Base-by-base conservation (phyloP, 2,329 filamentous ascomycete species). In the Aureobasidium sp. region DNA sequence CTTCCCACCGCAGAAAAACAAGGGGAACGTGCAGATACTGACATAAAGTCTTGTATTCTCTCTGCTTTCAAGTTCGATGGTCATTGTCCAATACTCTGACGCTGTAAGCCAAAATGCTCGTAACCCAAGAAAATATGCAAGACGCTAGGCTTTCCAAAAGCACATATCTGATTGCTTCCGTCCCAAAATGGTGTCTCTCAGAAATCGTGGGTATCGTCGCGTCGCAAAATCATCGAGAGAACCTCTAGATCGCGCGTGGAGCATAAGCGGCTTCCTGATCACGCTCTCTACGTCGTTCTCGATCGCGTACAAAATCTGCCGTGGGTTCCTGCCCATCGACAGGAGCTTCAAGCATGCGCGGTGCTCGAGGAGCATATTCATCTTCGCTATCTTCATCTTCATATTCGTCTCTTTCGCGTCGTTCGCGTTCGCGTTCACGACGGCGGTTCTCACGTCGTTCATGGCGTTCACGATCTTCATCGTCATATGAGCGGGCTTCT, bases 271-370 rank as follows among this genome's bases (percentile, higher is more conserved):
- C 59, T 58, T 70, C 69, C 41, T 65, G 62, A 47, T 67, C 65
- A 34, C 64, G 59, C 17, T 66, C 66, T 42, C 64, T 39, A 8
- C 66, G 62, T 27, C 64, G 12, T 8, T 65, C 62, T 11, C 63
- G 55, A 22, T 62, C 52, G 41, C 63, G 44, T 9, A 58, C 48
- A 45, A 64, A 61, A 58, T 65, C 41, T 25, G 59, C 52, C 12
- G 36, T 39, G 14, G 57, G 37, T 34, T 53, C 52, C 44, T 56
- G 44, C n/a, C 51, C 29, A 31, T 67, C 64, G 37, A 65, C 63
- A 8, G 71, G 69, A 22, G 68, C 72, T 61, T 74, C 72, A 12
- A 74, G 71, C 71, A 73, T 71, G 62, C 68, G 68, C 0, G 69
- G 69, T 41, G 66, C 61, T 45, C 68, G 67, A 11, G 55, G 57